Percentiles rank a stretch among this genome's conserved stretches.
Evolutionary conservation across 1,139 yeast species (phyloP).

Genomic region (Citeromyces siamensis): DNA sequence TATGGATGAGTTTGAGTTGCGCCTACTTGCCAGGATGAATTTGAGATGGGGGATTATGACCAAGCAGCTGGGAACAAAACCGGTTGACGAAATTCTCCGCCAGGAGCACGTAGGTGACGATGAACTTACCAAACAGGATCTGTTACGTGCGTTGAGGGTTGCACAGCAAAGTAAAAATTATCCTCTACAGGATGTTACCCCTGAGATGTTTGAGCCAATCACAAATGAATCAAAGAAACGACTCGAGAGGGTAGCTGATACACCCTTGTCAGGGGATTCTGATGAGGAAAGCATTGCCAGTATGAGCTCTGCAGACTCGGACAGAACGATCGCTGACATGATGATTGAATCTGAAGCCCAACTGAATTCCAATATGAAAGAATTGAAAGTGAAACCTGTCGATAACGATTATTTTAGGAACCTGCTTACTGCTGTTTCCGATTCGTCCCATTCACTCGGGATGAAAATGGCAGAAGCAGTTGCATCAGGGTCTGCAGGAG

Average conservation of each 20-base stretch:
- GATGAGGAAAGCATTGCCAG: slow-evolving; percentile 1
- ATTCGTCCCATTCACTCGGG: slow-evolving; percentile 18
- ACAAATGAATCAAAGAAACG: background rate
- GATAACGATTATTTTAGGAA: slow-evolving; percentile 16
- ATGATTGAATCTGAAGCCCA: slow-evolving; percentile 12
- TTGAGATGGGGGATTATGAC: slow-evolving; percentile 22
- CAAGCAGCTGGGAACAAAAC: slow-evolving; percentile 26
- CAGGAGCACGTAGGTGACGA: slow-evolving; percentile 12
- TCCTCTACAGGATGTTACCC: slow-evolving; percentile 13
- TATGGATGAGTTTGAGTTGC: slow-evolving; percentile 39
- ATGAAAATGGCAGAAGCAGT: slow-evolving; percentile 19
- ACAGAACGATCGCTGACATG: slow-evolving; percentile 10
- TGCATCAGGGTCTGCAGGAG: slow-evolving; percentile 17
- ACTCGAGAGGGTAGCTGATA: slow-evolving; percentile 1
- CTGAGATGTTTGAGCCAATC: slow-evolving; percentile 1
- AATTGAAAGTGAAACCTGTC: slow-evolving; percentile 12
- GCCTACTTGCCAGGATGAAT: slow-evolving; percentile 22
- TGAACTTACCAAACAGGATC: slow-evolving; percentile 13
- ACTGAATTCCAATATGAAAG: slow-evolving; percentile 13
- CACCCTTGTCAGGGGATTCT: slow-evolving; percentile 4
- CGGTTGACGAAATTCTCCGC: slow-evolving; percentile 10
- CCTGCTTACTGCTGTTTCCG: slow-evolving; percentile 15
- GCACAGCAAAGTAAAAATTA: slow-evolving; percentile 7
- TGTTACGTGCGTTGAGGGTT: slow-evolving; percentile 8
- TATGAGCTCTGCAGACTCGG: slow-evolving; percentile 4